Evolutionary conservation across 1,284 basidiomycete species (phyloP).

Genomic region (Exobasidium cylindrosporum): DNA sequence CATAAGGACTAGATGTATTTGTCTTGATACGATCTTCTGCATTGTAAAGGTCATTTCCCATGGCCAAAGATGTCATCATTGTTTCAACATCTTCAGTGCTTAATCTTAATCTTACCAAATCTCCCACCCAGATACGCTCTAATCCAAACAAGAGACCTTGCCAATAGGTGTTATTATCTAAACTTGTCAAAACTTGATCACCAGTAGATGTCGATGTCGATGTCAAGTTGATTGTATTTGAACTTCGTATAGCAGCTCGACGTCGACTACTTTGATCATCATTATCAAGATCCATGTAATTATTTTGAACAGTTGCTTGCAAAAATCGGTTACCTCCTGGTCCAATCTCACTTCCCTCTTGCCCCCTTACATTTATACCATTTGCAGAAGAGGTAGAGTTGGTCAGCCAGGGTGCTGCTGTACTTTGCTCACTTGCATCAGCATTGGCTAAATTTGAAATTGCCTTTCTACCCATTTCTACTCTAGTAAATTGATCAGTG

Average conservation of each 20-base stretch:
- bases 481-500: slow-evolving; percentile 22
- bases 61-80: slow-evolving; percentile 24
- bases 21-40: not conserved
- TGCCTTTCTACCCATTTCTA: not conserved
- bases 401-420: not conserved
- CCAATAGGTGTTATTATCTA: slow-evolving; percentile 22
- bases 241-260: not conserved
- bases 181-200: not conserved
- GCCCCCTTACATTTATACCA: not conserved
- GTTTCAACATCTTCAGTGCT: slow-evolving; percentile 23
- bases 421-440: not conserved
- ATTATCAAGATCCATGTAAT: not conserved
- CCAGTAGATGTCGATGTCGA: not conserved
- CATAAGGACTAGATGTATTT: not conserved
- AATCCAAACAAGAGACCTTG: slow-evolving; percentile 37
- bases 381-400: not conserved
- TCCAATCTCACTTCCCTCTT: not conserved
- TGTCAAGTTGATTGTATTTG: not conserved
- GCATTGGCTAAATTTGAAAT: not conserved
- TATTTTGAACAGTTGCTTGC: not conserved
- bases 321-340: not conserved
- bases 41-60: slow-evolving; percentile 12
- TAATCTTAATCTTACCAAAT: slow-evolving; percentile 36
- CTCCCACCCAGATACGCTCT: slow-evolving; percentile 45
- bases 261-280: not conserved